Conservation (phyloP, 2,329 filamentous ascomycete genomes). For the Fusarium camptoceras region DNA sequence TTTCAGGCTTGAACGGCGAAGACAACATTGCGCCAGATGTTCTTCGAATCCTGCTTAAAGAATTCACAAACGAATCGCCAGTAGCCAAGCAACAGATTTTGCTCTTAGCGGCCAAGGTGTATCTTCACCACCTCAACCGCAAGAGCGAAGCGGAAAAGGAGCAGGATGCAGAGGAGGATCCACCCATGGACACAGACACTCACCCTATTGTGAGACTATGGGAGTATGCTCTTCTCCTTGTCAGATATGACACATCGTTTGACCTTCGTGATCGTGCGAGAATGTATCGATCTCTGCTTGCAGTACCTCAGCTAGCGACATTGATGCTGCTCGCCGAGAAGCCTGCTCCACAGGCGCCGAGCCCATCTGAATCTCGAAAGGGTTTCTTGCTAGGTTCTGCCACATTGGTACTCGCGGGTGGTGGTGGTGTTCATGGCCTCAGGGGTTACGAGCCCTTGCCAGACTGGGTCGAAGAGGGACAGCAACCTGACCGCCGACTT, state of each 20-base stretch:
- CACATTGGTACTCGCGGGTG: slow-evolving; percentile 84
- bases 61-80: slow-evolving; percentile 86
- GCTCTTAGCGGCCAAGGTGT: slow-evolving; percentile 94
- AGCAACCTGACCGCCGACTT: slow-evolving; percentile 81
- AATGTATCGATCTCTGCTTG: slow-evolving; percentile 86
- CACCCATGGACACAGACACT: slow-evolving; percentile 49
- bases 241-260: slow-evolving; percentile 93
- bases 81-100: slow-evolving; percentile 91
- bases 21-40: slow-evolving; percentile 95
- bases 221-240: slow-evolving; percentile 85
- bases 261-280: slow-evolving; percentile 92
- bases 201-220: slow-evolving; percentile 83
- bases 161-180: slow-evolving; percentile 50
- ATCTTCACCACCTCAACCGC: slow-evolving; percentile 85
- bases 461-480: slow-evolving; percentile 83
- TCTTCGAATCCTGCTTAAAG: slow-evolving; percentile 85
- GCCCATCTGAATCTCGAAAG: slow-evolving; percentile 85
- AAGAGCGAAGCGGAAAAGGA: slow-evolving; percentile 59
- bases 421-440: slow-evolving; percentile 78
- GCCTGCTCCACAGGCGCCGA: slow-evolving; percentile 89
- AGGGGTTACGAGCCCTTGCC: slow-evolving; percentile 84
- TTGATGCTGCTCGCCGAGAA: slow-evolving; percentile 94
- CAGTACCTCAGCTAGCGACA: slow-evolving; percentile 86
- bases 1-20: slow-evolving; percentile 80
- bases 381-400: slow-evolving; percentile 85